These are phyloP conservation scores for Lentinula sp. DNA, from an alignment of 768 basidiomycete genomes.

Conservation along the genomic window DNA sequence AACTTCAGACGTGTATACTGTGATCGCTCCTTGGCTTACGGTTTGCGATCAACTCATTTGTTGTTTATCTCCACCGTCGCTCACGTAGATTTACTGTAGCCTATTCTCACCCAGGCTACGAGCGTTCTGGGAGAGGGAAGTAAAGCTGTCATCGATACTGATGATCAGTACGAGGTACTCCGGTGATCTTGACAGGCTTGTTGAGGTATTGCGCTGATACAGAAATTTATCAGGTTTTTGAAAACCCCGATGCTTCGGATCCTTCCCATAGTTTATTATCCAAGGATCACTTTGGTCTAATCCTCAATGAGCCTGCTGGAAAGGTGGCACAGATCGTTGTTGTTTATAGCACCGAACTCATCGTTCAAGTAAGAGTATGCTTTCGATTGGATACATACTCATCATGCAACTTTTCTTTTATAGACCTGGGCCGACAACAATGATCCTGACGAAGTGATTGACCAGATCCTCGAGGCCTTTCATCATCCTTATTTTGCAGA, in stretches of 20 bases:
- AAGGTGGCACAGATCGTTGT: conserved; percentile 67
- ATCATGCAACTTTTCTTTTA: neutral
- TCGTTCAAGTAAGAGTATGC: conserved; percentile 38
- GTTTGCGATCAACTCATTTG: conserved; percentile 23
- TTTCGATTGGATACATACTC: neutral
- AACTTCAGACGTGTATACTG: conserved; percentile 53
- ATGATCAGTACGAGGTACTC: conserved; percentile 58
- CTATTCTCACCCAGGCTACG: conserved; percentile 54
- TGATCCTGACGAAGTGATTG: conserved; percentile 38
- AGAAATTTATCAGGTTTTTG: conserved; percentile 44
- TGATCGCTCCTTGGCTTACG: conserved; percentile 60
- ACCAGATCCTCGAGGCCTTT: conserved; percentile 57
- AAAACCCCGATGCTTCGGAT: conserved; percentile 61
- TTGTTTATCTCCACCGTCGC: neutral
- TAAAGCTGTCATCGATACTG: conserved; percentile 62
- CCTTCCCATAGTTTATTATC: conserved; percentile 71
- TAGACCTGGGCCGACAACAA: conserved; percentile 46
- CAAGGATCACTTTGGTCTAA: conserved; percentile 71
- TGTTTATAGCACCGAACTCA: conserved; percentile 50
- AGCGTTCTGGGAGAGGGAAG: conserved; percentile 53
- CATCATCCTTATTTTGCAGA: conserved; percentile 65
- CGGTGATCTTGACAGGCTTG: neutral
- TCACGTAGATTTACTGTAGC: conserved; percentile 28
- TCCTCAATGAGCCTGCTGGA: conserved; percentile 71
- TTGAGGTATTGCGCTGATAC: neutral